Evolutionary conservation across 75 land plant genomes (phyloP).

Genomic region (Selaginella moellendorffii): DNA sequence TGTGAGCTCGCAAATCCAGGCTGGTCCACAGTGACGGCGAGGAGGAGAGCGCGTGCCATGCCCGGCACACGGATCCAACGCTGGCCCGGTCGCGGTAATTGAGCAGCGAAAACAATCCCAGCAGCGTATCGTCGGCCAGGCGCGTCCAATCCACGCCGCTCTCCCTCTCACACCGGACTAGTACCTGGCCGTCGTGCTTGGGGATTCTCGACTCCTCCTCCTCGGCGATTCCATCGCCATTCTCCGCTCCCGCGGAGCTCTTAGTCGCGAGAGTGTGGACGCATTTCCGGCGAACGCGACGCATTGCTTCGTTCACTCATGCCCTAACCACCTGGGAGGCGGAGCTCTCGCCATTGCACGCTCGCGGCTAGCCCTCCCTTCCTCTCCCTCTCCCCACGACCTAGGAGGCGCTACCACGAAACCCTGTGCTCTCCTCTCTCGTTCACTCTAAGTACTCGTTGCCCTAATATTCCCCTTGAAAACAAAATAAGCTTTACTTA

Average conservation of each 20-base stretch:
- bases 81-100: conserved; percentile 88
- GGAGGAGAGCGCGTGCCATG: conserved; percentile 49
- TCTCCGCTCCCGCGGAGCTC: no score
- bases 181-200: no score
- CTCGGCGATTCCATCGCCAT: neutral
- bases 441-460: no score
- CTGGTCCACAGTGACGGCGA: conserved; percentile 64
- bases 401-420: no score
- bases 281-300: neutral
- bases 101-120: conserved; percentile 53
- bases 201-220: no score
- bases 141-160: conserved; percentile 85
- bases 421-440: no score
- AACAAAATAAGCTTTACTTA: no score
- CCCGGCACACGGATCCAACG: conserved; percentile 67
- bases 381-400: no score
- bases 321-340: conserved; percentile 2
- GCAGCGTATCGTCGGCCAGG: conserved; percentile 82
- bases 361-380: no score
- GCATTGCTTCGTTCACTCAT: neutral
- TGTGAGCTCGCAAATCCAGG: conserved; percentile 76
- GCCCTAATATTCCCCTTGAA: no score
- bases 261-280: neutral
- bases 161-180: no score
- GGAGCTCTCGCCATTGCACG: no score